Conservation (phyloP, 1,284 basidiomycete genomes). For the Kalmanozyma brasiliensis region DNA sequence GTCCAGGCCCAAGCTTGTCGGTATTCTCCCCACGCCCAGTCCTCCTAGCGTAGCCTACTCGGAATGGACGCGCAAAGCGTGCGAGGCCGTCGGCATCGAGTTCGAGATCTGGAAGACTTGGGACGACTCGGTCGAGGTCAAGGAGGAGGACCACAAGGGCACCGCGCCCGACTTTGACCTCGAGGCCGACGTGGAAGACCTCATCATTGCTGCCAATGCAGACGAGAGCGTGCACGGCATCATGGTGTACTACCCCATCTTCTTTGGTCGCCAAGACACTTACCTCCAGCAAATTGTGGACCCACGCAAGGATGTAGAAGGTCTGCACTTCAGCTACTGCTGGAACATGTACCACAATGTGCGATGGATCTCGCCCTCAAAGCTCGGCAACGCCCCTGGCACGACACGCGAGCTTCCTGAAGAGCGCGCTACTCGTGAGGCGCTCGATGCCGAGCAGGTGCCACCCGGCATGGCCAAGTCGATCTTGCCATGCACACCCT, state of each 20-base stretch:
- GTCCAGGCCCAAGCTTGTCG: slow-evolving; percentile 80
- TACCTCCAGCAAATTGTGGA: slow-evolving; percentile 95
- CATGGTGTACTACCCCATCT: slow-evolving; percentile 77
- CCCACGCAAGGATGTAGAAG: slow-evolving; percentile 96
- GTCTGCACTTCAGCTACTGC: slow-evolving; percentile 78
- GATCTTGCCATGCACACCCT: slow-evolving; percentile 94
- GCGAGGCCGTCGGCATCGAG: slow-evolving; percentile 85
- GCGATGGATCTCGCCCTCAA: slow-evolving; percentile 63
- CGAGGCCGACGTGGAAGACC: slow-evolving; percentile 71
- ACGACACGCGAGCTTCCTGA: slow-evolving; percentile 57
- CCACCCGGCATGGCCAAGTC: slow-evolving; percentile 87
- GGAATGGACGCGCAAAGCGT: slow-evolving; percentile 91
- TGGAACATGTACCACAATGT: slow-evolving; percentile 69
- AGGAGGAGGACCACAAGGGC: slow-evolving; percentile 76
- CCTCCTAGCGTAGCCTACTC: slow-evolving; percentile 90
- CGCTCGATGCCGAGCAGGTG: slow-evolving; percentile 47
- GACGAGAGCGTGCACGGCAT: slow-evolving; percentile 88
- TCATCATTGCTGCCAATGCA: slow-evolving; percentile 75
- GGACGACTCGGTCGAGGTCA: slow-evolving; percentile 57
- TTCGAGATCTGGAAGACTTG: slow-evolving; percentile 74
- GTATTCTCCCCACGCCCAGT: slow-evolving; percentile 87
- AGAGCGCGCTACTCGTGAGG: slow-evolving; percentile 43
- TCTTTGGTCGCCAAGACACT: slow-evolving; percentile 78
- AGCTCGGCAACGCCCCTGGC: slow-evolving; percentile 65
- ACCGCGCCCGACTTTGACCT: slow-evolving; percentile 78